These are phyloP conservation scores for Lipomyces mesembrius DNA, from an alignment of 805 yeast genomes.

Conservation along the genomic window DNA sequence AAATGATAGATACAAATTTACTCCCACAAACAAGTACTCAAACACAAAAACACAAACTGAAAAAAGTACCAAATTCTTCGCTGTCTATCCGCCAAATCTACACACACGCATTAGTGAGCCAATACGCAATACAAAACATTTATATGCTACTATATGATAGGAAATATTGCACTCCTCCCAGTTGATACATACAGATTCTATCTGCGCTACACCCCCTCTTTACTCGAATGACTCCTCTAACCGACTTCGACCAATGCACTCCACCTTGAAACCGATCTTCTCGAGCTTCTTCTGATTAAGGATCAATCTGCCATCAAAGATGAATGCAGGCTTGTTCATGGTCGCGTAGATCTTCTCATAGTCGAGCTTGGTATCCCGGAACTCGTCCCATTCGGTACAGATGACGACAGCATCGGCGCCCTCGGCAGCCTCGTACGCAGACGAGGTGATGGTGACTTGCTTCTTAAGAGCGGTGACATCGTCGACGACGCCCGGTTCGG, in stretches of 20 bases:
- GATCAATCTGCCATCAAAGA: slow-evolving; percentile 42
- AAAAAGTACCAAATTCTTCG: not conserved
- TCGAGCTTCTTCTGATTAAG: slow-evolving; percentile 40
- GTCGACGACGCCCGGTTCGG: slow-evolving; percentile 37
- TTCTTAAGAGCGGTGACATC: slow-evolving; percentile 33
- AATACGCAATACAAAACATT: not conserved
- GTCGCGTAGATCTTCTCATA: slow-evolving; percentile 40
- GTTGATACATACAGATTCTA: not conserved
- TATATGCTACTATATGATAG: not conserved
- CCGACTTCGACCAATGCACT: slow-evolving; percentile 40
- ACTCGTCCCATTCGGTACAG: slow-evolving; percentile 45
- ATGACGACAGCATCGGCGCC: slow-evolving; percentile 43
- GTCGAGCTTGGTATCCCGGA: slow-evolving; percentile 41
- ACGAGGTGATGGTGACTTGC: slow-evolving; percentile 37
- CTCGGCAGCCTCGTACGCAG: slow-evolving; percentile 42
- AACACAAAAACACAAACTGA: not conserved
- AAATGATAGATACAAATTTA: not conserved
- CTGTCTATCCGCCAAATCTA: slow-evolving; percentile 2
- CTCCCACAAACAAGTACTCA: not conserved
- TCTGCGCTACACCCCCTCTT: not conserved
- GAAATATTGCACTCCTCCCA: not conserved
- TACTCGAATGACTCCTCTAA: slow-evolving; percentile 33
- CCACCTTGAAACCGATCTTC: slow-evolving; percentile 43
- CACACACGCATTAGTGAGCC: not conserved
- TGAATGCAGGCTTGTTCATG: slow-evolving; percentile 44